Evolutionary conservation across 352 stramenopile genomes (phyloP), one percentile per base, ranked within the genome.

Genomic region (Thalassiosira hispida): DNA sequence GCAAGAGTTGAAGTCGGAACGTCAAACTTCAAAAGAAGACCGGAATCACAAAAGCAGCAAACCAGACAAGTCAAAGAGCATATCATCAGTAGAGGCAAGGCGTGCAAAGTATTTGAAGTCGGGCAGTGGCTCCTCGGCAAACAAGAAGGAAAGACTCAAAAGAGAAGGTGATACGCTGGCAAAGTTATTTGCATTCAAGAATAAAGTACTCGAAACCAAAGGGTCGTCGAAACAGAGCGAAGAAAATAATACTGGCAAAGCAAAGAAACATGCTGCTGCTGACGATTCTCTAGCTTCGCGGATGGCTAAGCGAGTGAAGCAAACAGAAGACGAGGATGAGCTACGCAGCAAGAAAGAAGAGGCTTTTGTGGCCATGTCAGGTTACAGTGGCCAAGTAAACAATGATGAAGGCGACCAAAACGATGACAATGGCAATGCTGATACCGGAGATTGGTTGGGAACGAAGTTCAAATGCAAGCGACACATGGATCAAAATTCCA

Each of bases 401-500:
- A 75, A 90, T 49, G 61, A 69, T 27, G 57, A 79, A 8, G 47
- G 77, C 18, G 46, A 33, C 33, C 49, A 79, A 8, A 56, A 74
- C 18, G 46, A 33, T 33, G 49, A 81, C 20, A 60, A 47, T 47
- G 63, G 64, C 25, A 63, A 53, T 8, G 47, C 29, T 31, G 44
- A 61, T 55, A 25, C 25, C 5, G 46, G 33, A 4, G 66, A 83
- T 60, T 93, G 88, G 88, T 79, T 92, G 51, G 65, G 44, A 51
- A 87, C 85, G 6, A 85, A 68, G 52, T 93, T 93, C 65, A 88
- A 90, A 64, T 93, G 88, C 62, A 81, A 78, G 44, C 69, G 71
- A 55, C 88, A 93, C 46, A 82, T 90, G 23, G 87, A 93, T 46
- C 56, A 73, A 56, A 51, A 56, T 65, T 77, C 69, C 12, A 69